A percentile compares a stretch with the other conserved stretches of the same genome.
Conservation (phyloP, 176 grass and related monocot genomes). For the Zoysia japonica region DNA sequence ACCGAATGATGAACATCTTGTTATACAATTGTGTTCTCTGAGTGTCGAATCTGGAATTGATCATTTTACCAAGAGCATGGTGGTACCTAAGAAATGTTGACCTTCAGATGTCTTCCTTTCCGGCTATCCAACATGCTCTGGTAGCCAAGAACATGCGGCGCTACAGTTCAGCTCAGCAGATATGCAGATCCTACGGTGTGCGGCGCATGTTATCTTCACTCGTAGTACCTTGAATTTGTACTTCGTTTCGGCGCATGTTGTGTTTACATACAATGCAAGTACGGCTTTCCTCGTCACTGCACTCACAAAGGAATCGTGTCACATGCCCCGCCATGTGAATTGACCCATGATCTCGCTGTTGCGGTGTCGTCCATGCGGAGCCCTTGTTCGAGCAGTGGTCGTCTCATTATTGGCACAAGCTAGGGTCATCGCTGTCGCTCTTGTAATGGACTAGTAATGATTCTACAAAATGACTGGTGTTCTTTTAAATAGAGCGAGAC, state of each 20-base stretch:
- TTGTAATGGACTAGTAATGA: not conserved
- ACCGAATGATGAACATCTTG: not conserved
- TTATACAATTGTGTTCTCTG: not conserved
- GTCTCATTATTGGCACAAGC: conserved; percentile 15
- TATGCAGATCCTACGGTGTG: not conserved
- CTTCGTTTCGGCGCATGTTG: conserved; percentile 3
- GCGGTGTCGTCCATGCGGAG: conserved; percentile 14
- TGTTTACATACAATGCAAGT: not conserved
- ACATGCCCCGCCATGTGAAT: conserved; percentile 41
- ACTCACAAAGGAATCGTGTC: conserved; percentile 27
- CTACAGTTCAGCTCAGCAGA: not conserved
- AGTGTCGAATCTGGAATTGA: not conserved
- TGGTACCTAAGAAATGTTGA: not conserved
- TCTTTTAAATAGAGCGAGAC: not conserved
- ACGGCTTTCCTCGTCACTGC: not conserved
- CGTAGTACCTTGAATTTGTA: not conserved
- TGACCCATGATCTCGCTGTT: not conserved
- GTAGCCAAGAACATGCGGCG: not conserved
- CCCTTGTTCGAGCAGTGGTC: not conserved
- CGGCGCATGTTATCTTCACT: not conserved
- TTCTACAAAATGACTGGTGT: not conserved
- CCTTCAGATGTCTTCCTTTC: not conserved
- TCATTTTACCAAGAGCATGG: too few relatives aligned
- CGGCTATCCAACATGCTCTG: not conserved
- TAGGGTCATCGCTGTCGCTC: not conserved